Evolutionary conservation across 805 yeast species (phyloP), one percentile per base, ranked within the genome.

Genomic region (Komagataella ulmi): DNA sequence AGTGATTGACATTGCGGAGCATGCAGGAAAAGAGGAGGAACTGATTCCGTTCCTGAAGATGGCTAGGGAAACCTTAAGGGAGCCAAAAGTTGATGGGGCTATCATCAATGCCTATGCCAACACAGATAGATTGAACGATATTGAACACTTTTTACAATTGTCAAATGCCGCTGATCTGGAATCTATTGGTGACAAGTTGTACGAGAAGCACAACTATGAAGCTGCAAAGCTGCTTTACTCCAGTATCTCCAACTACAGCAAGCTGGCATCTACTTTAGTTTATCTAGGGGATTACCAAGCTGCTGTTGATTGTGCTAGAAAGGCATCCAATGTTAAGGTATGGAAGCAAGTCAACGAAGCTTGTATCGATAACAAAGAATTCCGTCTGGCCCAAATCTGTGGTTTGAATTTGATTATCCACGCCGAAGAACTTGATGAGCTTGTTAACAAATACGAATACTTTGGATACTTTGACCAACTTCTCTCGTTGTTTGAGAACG

Each of bases 321-420:
- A 91, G 71, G 98, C 99, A 2, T 86, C 96, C 43, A 89, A 88
- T 68, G 80, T 85, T 54, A 78, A 77, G 63, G 99, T 93, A 45
- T 93, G 99, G 99, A 93, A 89, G 70, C 95, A 90, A 70, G 99
- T 93, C 50, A 88, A 89, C 70, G 87, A 83, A 66, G 99, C 97
- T 19, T 93, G 99, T 79, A 83, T 93, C 66, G 96, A 83, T 59
- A 86, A 88, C 72, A 83, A 83, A 65, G 99, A 93, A 70, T 93
- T 93, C 77, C 82, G 96, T 68, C 76, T 93, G 55, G 99, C 98
- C 10, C 99, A 93, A 74, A 90, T 93, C 67, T 91, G 98, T 80
- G 99, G 99, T 67, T 80, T 93, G 77, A 91, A 91, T 67, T 77
- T 93, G 72, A 89, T 93, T 66, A 86, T 93, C 52, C 98, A 93